A percentile compares a stretch with the other conserved stretches of the same genome.
These are phyloP conservation scores for Nothophytophthora sp. DNA, from an alignment of 352 stramenopile species.

Conservation along the genomic window DNA sequence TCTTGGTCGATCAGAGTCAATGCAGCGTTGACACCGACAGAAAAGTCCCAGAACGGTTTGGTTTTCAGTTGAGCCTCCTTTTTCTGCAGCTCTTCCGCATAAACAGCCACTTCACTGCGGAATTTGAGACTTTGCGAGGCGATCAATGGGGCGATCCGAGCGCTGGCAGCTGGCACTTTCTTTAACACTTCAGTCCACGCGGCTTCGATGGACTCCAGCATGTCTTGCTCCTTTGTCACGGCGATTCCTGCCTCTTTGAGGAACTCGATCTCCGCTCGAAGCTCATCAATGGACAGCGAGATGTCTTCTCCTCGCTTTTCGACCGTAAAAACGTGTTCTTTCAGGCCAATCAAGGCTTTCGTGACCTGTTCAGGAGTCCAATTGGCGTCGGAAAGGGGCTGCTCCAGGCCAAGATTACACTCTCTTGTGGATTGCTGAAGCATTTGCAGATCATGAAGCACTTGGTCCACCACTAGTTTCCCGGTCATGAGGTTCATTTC, in stretches of 20 bases:
- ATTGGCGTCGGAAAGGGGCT: slow-evolving; percentile 53
- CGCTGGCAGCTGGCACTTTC: slow-evolving; percentile 65
- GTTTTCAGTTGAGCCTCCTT: slow-evolving; percentile 55
- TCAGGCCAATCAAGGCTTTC: slow-evolving; percentile 64
- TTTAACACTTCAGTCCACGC: slow-evolving; percentile 66
- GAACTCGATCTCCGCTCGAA: slow-evolving; percentile 66
- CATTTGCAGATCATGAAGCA: slow-evolving; percentile 62
- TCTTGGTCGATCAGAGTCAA: slow-evolving; percentile 49
- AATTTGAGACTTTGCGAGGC: slow-evolving; percentile 62
- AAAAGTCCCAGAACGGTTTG: slow-evolving; percentile 69
- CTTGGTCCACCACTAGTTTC: slow-evolving; percentile 75
- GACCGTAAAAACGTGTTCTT: slow-evolving; percentile 79
- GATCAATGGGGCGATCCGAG: slow-evolving; percentile 68
- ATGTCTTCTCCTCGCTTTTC: slow-evolving; percentile 75
- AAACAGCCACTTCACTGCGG: slow-evolving; percentile 76
- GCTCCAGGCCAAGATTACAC: slow-evolving; percentile 73
- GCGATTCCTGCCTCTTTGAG: slow-evolving; percentile 60
- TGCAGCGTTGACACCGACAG: slow-evolving; percentile 39
- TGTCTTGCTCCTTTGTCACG: slow-evolving; percentile 57
- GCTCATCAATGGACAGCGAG: slow-evolving; percentile 60
- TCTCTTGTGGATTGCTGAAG: slow-evolving; percentile 65
- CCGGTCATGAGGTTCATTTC: slow-evolving; percentile 85
- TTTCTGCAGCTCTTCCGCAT: slow-evolving; percentile 73
- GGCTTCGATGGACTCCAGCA: slow-evolving; percentile 48
- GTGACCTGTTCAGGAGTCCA: slow-evolving; percentile 69